A percentile compares a stretch with the other conserved stretches of the same genome.
These are phyloP conservation scores for Haplographium delicatum DNA, from an alignment of 495 filamentous ascomycete species.

Conservation along the genomic window DNA sequence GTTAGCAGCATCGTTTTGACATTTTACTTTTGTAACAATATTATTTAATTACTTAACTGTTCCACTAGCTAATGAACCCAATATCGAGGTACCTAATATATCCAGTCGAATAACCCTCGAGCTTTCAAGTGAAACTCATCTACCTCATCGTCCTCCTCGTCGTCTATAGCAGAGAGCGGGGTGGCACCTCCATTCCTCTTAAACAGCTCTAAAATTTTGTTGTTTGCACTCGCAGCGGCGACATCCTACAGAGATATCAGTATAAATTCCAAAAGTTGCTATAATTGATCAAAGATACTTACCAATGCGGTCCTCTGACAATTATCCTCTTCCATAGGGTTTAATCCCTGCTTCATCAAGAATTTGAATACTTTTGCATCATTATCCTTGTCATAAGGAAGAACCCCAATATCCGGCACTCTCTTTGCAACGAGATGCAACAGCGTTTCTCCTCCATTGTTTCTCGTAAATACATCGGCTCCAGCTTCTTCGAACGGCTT, in stretches of 20 bases:
- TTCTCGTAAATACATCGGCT: not conserved
- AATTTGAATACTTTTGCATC: slow-evolving; percentile 15
- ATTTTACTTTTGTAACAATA: too few species aligned
- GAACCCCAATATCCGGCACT: not conserved
- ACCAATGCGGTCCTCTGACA: slow-evolving; percentile 21
- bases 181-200: too few species aligned
- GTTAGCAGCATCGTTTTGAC: too few species aligned
- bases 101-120: too few species aligned
- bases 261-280: not conserved
- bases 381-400: not conserved
- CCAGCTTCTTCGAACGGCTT: not conserved
- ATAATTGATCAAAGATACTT: not conserved
- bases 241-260: slow-evolving; percentile 7
- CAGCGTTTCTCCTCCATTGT: slow-evolving; percentile 2
- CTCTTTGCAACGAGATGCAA: slow-evolving; percentile 3
- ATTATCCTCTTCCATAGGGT: slow-evolving; percentile 26
- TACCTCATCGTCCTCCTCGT: too few species aligned
- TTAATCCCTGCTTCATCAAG: slow-evolving; percentile 25
- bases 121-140: too few species aligned
- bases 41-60: too few species aligned
- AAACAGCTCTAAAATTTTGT: not conserved
- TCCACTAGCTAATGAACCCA: too few species aligned
- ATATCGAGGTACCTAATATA: too few species aligned
- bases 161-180: too few species aligned
- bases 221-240: slow-evolving; percentile 5